phyloP scores from a whole-genome alignment of 345 rosid species.

The Brassica juncea region DNA sequence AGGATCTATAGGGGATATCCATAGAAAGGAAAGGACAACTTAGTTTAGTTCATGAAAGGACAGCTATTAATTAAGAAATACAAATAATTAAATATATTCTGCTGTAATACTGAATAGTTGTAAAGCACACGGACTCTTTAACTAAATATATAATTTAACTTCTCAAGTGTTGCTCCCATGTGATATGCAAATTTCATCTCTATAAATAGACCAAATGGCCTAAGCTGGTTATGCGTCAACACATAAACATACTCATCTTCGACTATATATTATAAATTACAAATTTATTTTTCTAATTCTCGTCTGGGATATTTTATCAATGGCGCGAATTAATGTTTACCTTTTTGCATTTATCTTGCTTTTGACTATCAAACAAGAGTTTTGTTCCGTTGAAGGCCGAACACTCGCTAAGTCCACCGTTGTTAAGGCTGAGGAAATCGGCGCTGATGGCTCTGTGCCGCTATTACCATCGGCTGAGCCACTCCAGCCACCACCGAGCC shows the following conservation, averaged over 20 bases:
- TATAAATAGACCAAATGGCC: conserved; percentile 29
- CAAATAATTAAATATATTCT: background rate
- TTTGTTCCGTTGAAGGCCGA: conserved; percentile 27
- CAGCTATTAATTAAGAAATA: background rate
- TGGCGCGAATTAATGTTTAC: conserved; percentile 37
- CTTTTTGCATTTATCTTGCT: conserved; percentile 25
- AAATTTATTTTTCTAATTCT: conserved; percentile 13
- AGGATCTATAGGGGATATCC: conserved; percentile 12
- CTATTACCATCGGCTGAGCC: background rate
- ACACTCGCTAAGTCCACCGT: conserved; percentile 17
- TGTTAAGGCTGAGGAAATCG: background rate
- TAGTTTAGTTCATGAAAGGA: conserved; percentile 11
- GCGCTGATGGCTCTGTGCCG: conserved; percentile 6
- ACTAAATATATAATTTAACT: background rate
- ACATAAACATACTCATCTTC: conserved; percentile 23
- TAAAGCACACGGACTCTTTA: conserved; percentile 35
- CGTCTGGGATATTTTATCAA: conserved; percentile 6
- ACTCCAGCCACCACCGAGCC: conserved; percentile 18
- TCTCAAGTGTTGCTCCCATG: conserved; percentile 25
- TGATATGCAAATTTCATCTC: conserved; percentile 10
- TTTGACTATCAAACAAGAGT: conserved; percentile 18
- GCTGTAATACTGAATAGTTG: conserved; percentile 22
- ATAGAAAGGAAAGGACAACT: background rate
- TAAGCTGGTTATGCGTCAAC: conserved; percentile 30
- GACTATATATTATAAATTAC: background rate